Evolutionary conservation across 2,329 filamentous ascomycete species (phyloP).

Genomic region (Diaporthe sp.): DNA sequence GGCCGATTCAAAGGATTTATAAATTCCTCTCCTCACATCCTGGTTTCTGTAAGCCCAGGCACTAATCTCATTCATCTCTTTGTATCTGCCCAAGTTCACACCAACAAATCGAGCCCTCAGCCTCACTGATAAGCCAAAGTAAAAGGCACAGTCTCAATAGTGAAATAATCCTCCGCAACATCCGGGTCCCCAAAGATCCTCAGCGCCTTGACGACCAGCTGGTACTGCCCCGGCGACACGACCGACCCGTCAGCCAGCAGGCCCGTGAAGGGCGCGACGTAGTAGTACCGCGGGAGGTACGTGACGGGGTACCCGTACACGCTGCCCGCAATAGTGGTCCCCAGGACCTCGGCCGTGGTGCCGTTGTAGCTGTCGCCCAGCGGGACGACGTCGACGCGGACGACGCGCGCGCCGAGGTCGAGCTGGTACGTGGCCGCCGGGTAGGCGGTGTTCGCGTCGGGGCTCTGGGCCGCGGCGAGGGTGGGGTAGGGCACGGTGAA

Average conservation of each 20-base stretch:
- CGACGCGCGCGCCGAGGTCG: constrained; percentile 41
- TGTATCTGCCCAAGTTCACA: too few species aligned
- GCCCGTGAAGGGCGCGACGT: constrained; percentile 44
- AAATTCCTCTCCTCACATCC: too few species aligned
- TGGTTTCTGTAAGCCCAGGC: too few species aligned
- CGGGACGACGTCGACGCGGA: constrained; percentile 46
- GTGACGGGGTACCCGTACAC: constrained; percentile 43
- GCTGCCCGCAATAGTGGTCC: constrained; percentile 45
- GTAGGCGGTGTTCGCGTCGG: constrained; percentile 14
- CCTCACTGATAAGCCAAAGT: constrained; percentile 25
- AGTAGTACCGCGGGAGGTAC: constrained; percentile 37
- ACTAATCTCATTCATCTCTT: too few species aligned
- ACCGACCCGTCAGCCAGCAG: constrained; percentile 44
- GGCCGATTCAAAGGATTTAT: not conserved
- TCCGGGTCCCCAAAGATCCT: constrained; percentile 47
- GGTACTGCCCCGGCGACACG: constrained; percentile 47
- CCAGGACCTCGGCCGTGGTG: constrained; percentile 43
- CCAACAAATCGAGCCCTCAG: too few species aligned
- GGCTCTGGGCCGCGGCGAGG: not conserved
- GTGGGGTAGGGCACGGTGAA: constrained; percentile 47
- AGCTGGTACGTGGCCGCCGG: constrained; percentile 25
- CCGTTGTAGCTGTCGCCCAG: constrained; percentile 36
- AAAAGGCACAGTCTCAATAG: constrained; percentile 31
- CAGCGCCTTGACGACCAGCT: constrained; percentile 45
- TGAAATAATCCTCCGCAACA: constrained; percentile 47